These are phyloP conservation scores for Russula brevipes DNA, from an alignment of 768 basidiomycete genomes.

Conservation along the genomic window DNA sequence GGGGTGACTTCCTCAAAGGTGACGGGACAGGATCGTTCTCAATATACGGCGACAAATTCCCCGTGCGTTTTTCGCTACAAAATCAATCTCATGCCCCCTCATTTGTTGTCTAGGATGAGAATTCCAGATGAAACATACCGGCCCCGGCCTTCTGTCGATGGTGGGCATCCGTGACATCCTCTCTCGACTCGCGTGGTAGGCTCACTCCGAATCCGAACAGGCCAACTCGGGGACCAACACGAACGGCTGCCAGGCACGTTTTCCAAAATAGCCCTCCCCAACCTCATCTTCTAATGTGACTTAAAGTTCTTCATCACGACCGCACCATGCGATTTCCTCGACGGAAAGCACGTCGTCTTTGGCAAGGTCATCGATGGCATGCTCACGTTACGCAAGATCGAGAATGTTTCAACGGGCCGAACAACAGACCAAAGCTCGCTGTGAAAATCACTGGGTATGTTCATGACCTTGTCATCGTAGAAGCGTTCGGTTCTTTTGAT, in stretches of 20 bases:
- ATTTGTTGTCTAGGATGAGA: conserved; percentile 67
- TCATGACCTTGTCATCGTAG: not conserved
- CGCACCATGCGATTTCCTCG: conserved; percentile 90
- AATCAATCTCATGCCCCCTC: not conserved
- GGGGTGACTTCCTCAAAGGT: conserved; percentile 90
- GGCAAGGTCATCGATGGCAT: conserved; percentile 88
- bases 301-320: conserved; percentile 93
- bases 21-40: conserved; percentile 96
- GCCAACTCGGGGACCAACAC: conserved; percentile 94
- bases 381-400: conserved; percentile 93
- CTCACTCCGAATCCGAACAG: conserved; percentile 36
- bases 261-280: not conserved
- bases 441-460: conserved; percentile 85
- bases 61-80: conserved; percentile 43
- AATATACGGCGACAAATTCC: conserved; percentile 95
- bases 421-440: conserved; percentile 82
- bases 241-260: conserved; percentile 79
- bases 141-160: conserved; percentile 88
- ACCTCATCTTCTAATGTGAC: not conserved
- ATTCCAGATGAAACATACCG: conserved; percentile 83
- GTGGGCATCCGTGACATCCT: conserved; percentile 36
- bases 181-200: not conserved
- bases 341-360: conserved; percentile 92
- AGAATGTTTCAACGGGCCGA: conserved; percentile 88
- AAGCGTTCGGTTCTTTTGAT: too few species aligned